Evolutionary conservation across 2,329 filamentous ascomycete species (phyloP).

Genomic region (Arthrobotrys entomopaga): DNA sequence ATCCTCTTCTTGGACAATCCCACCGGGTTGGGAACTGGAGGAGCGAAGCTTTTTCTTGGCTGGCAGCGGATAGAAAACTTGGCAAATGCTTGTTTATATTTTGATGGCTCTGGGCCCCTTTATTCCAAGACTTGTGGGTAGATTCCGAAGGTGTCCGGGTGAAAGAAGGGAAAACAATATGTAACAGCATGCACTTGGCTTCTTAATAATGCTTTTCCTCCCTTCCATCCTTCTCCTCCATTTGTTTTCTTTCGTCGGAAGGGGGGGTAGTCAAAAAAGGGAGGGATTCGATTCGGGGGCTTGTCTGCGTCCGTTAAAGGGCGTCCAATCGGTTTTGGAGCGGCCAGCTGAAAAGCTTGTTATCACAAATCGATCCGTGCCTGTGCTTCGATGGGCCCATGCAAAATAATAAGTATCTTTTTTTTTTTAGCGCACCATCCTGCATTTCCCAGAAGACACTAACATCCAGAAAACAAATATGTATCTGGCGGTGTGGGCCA

Average conservation of each 20-base stretch:
- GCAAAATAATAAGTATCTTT: background rate
- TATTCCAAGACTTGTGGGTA: constrained; percentile 32
- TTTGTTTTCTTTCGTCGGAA: background rate
- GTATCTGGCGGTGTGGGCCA: constrained; percentile 11
- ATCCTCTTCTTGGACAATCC: constrained; percentile 33
- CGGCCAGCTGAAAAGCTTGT: background rate
- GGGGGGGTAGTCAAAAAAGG: no score
- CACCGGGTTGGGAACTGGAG: constrained; percentile 37
- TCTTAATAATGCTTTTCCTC: constrained; percentile 7
- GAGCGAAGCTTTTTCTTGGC: constrained; percentile 56
- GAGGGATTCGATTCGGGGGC: background rate
- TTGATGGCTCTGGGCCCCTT: constrained; percentile 44
- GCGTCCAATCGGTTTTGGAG: constrained; percentile 8
- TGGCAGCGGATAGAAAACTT: constrained; percentile 55
- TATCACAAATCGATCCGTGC: constrained; percentile 1
- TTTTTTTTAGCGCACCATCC: background rate
- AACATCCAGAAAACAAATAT: background rate
- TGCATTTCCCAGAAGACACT: background rate
- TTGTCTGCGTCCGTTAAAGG: constrained; percentile 4
- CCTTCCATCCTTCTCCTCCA: background rate
- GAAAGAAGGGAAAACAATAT: background rate
- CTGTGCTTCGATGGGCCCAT: background rate
- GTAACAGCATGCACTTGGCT: constrained; percentile 5
- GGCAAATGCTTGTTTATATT: constrained; percentile 56
- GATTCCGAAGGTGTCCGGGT: constrained; percentile 25